phyloP scores from a whole-genome alignment of 257 asterid species.

The Solanum pennellii region DNA sequence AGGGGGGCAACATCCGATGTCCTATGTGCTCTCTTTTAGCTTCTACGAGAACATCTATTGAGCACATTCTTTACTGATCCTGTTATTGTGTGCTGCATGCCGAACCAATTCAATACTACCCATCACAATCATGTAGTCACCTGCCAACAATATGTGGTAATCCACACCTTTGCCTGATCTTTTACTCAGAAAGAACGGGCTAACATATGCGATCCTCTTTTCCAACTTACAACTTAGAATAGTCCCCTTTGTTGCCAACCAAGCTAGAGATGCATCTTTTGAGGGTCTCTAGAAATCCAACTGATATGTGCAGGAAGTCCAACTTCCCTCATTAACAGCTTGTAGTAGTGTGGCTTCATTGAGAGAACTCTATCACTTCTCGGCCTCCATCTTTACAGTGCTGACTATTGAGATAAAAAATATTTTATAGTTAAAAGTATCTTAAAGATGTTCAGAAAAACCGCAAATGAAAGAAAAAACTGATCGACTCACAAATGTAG shows the following conservation, averaged over 20 bases:
- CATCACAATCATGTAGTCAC: neutral
- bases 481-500: neutral
- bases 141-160: neutral
- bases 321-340: neutral
- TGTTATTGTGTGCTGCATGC: neutral
- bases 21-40: neutral
- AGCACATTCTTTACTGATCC: neutral
- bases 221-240: neutral
- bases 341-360: neutral
- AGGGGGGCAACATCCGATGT: neutral
- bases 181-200: neutral
- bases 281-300: neutral
- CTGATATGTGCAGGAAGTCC: neutral
- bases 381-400: neutral
- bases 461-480: neutral
- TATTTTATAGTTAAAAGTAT: neutral
- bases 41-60: neutral
- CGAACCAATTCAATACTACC: neutral
- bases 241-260: neutral
- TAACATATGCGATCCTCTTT: neutral
- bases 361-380: neutral
- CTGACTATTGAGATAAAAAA: neutral
- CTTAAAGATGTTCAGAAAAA: neutral
- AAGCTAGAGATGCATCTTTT: neutral
- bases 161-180: neutral